These are phyloP conservation scores for Pseudevernia furfuracea DNA, from an alignment of 495 filamentous ascomycete species.

Conservation along the genomic window DNA sequence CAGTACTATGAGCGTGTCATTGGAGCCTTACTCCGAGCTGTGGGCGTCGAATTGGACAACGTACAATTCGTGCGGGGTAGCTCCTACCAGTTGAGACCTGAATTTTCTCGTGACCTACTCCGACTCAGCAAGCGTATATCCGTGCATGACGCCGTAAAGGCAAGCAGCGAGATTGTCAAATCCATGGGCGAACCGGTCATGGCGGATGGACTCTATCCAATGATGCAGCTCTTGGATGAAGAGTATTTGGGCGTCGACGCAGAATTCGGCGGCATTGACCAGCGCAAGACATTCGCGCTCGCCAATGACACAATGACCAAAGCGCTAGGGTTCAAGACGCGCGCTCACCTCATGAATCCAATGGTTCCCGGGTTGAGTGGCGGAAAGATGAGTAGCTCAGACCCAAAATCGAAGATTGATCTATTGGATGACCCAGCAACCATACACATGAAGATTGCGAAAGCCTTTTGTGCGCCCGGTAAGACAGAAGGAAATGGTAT, in stretches of 20 bases:
- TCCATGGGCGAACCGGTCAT: slow-evolving; percentile 65
- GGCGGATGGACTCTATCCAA: slow-evolving; percentile 63
- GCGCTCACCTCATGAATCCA: slow-evolving; percentile 78
- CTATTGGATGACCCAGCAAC: slow-evolving; percentile 65
- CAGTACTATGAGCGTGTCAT: slow-evolving; percentile 53
- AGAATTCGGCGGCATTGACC: slow-evolving; percentile 64
- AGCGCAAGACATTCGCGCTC: slow-evolving; percentile 81
- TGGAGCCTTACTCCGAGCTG: slow-evolving; percentile 42
- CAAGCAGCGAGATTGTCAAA: slow-evolving; percentile 86
- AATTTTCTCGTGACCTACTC: slow-evolving; percentile 34
- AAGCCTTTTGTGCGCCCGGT: slow-evolving; percentile 64
- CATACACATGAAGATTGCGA: slow-evolving; percentile 69
- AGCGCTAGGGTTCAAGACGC: slow-evolving; percentile 40
- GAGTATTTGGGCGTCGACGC: slow-evolving; percentile 75
- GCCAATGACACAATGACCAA: slow-evolving; percentile 48
- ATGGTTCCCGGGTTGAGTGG: slow-evolving; percentile 77
- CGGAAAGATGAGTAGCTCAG: slow-evolving; percentile 64
- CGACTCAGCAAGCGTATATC: slow-evolving; percentile 43
- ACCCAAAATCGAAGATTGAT: slow-evolving; percentile 75
- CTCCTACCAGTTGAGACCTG: slow-evolving; percentile 56
- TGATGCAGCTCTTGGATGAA: slow-evolving; percentile 82
- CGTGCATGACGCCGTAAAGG: slow-evolving; percentile 63
- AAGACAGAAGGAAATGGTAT: slow-evolving; percentile 76
- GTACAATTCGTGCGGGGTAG: slow-evolving; percentile 76
- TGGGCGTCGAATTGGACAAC: slow-evolving; percentile 45